Conservation (phyloP, 2,329 filamentous ascomycete genomes). For the Huntiella decipiens region DNA sequence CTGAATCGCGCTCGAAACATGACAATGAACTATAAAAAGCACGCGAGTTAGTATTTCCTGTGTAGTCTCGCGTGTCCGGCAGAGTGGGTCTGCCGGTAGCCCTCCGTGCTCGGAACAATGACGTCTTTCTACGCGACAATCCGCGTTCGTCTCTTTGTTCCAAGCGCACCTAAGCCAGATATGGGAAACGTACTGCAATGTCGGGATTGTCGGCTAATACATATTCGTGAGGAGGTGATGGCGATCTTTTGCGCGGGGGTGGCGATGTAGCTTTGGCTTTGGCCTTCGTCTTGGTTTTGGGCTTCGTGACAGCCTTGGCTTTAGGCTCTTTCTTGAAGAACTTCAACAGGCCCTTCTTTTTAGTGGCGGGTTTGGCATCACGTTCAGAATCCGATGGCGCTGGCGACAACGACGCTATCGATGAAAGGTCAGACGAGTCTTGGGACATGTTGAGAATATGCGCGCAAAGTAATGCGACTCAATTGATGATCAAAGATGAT, state of each 20-base stretch:
- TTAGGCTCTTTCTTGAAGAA: slow-evolving; percentile 29
- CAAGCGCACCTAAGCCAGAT: no score
- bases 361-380: slow-evolving; percentile 33
- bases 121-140: slow-evolving; percentile 28
- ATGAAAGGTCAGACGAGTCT: slow-evolving; percentile 45
- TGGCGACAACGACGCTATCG: slow-evolving; percentile 29
- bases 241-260: slow-evolving; percentile 56
- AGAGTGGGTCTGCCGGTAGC: no score
- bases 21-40: slow-evolving; percentile 59
- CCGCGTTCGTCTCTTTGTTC: slow-evolving; percentile 23
- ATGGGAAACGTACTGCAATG: slow-evolving; percentile 56
- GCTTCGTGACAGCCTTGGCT: slow-evolving; percentile 16
- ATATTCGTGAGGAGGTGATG: slow-evolving; percentile 80
- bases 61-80: no score
- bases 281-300: slow-evolving; percentile 12
- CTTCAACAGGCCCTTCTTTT: slow-evolving; percentile 41
- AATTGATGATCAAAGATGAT: neutral
- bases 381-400: slow-evolving; percentile 27
- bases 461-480: neutral
- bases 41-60: neutral
- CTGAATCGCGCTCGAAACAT: slow-evolving; percentile 93
- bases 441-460: slow-evolving; percentile 20
- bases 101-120: slow-evolving; percentile 13
- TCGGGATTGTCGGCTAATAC: slow-evolving; percentile 78
- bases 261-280: slow-evolving; percentile 37